Conservation (phyloP, 2,329 filamentous ascomycete genomes). For the Dryadomyces sulphureus region DNA sequence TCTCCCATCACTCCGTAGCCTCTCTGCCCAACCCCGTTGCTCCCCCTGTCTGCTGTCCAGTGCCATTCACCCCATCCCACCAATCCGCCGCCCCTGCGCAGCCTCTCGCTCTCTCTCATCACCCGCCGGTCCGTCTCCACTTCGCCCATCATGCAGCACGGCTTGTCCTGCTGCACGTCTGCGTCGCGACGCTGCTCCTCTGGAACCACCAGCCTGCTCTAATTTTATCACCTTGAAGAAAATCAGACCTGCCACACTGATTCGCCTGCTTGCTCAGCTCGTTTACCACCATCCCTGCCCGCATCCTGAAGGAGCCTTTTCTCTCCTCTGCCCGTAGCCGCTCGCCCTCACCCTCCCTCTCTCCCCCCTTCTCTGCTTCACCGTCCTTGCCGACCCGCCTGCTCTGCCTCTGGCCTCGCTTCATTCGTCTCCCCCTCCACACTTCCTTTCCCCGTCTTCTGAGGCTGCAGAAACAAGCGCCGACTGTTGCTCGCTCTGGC, state of each 20-base stretch:
- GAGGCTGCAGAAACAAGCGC: conserved; percentile 1
- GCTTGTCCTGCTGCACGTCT: not conserved
- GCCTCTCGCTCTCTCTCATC: conserved; percentile 1
- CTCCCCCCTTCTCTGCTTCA: not conserved
- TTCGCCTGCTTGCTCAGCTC: too few relatives aligned
- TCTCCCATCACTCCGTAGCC: not conserved
- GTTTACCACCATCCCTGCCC: too few relatives aligned
- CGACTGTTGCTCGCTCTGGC: not conserved
- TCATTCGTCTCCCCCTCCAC: not conserved
- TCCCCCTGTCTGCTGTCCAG: not conserved
- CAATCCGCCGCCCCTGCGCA: not conserved
- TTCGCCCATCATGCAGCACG: not conserved
- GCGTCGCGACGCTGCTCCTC: not conserved
- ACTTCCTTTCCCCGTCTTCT: not conserved
- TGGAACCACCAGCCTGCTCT: not conserved
- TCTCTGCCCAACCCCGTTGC: not conserved
- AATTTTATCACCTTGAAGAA: not conserved
- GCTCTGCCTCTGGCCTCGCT: not conserved
- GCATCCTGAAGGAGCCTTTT: not conserved
- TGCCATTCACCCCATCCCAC: too few relatives aligned
- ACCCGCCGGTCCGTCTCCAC: conserved; percentile 2
- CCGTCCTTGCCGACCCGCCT: not conserved
- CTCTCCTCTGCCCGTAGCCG: not conserved
- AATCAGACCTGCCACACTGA: too few relatives aligned
- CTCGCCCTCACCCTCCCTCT: not conserved